Conservation (phyloP, 371 early-diverging fungal genomes). For the Mortierella sp. region DNA sequence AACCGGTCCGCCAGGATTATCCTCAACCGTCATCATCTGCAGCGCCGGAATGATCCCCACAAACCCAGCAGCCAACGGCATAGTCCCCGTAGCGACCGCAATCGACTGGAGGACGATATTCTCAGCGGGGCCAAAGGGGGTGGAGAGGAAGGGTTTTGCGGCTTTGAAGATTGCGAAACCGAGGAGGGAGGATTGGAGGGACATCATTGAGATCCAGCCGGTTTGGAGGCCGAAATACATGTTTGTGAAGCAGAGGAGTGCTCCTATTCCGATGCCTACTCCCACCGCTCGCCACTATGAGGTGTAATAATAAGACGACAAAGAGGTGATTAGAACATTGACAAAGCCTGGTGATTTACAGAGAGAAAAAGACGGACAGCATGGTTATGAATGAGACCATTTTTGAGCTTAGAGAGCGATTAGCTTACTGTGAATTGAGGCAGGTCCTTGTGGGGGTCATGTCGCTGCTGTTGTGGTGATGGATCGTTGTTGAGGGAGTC, state of each 20-base stretch:
- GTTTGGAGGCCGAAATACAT: constrained; percentile 91
- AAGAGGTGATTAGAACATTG: not conserved
- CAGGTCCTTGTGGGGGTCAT: constrained; percentile 14
- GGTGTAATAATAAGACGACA: not conserved
- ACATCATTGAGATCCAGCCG: constrained; percentile 93
- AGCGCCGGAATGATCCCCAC: constrained; percentile 86
- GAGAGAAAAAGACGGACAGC: not conserved
- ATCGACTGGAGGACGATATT: constrained; percentile 88
- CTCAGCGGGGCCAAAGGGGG: constrained; percentile 80
- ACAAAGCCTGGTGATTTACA: not conserved
- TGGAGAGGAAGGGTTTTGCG: constrained; percentile 61
- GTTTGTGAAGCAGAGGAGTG: constrained; percentile 84
- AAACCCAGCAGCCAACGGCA: constrained; percentile 88
- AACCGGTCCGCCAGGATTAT: constrained; percentile 44
- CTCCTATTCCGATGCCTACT: constrained; percentile 78
- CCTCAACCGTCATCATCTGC: constrained; percentile 64
- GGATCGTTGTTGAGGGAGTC: not conserved
- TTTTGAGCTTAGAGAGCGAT: not conserved
- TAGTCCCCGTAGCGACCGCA: constrained; percentile 88
- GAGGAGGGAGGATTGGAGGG: constrained; percentile 84
- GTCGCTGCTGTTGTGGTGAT: not conserved
- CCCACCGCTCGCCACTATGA: constrained; percentile 69
- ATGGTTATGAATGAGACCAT: not conserved
- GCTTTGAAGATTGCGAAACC: constrained; percentile 84
- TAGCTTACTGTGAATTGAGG: constrained; percentile 34